Evolutionary conservation across 2,329 filamentous ascomycete species (phyloP), one percentile per base, ranked within the genome.

Genomic region (Hymenoscyphus fraxineus): DNA sequence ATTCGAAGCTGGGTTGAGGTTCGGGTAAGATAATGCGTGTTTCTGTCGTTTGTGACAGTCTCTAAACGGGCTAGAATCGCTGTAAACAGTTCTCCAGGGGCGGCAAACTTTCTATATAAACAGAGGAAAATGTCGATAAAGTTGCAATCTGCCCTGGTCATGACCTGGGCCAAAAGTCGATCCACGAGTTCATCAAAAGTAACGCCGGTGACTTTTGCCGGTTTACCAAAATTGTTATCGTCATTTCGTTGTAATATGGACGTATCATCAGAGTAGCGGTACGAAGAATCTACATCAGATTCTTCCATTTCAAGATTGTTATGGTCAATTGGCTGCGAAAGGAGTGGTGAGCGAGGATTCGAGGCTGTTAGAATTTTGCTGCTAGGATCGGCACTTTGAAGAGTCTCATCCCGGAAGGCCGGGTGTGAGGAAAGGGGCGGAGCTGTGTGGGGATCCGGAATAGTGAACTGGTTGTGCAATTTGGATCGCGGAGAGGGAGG

Each of bases 81-180:
- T 51, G 88, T 84, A 61, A 98, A 86, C 4, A 99, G 82, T 68
- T 89, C 85, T 10, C 85, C 84, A 0, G 95, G 95, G 1, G 93
- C 86, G 3, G 92, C 90, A 75, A 99, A 98, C 76, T 95, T 96
- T 67, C 95, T 89, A 77, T 98, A 98, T 15, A 98, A 81, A 68
- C 94, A 97, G 38, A 98, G 82, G 73, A 98, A 98, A 19, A 96
- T 88, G 56, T 93, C 87, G 1, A 86, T 85, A 74, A 97, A 99
- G 76, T 97, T 97, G 64, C 85, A 84, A 74, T 98, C 95, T n/a
- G 88, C 84, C 73, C 92, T 93, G 35, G 91, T 93, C 79, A 94
- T 88, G 41, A 91, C 91, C 67, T 91, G 85, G 0, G 88, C 85
- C 31, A 98, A 82, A 51, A 99, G 83, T n/a, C 93, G 89, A 76